Base-by-base conservation (phyloP, 768 basidiomycete genomes). In the Nidularia sp. region DNA sequence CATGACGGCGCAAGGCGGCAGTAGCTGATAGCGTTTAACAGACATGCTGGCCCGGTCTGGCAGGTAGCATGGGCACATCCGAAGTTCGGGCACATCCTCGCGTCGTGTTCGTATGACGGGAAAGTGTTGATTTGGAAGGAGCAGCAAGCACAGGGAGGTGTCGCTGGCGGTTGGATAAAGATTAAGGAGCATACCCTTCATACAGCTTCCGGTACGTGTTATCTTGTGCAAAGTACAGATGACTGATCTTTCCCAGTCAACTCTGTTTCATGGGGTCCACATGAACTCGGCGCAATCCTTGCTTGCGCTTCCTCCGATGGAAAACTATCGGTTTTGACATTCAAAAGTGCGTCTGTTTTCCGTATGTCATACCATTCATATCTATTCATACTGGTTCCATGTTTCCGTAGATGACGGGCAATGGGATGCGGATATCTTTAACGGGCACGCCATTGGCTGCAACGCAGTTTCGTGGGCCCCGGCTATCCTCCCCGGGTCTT, bases 61-160 rank as follows among this genome's bases (percentile, higher is more conserved):
- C 93, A 96, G 62, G 87, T 99, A 48, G 84, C 94, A 22, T 99
- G 97, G 97, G 96, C 91, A 2, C 96, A 99, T 61, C 97, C 97
- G 25, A 97, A 93, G 67, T 99, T 90, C 62, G 97, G 97, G 1
- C 85, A 89, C 55, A 96, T 99, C 62, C 84, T 99, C 49, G 96
- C 96, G 31, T 95, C 92, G n/a, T 96, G 93, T 64, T 97, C 95
- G 4, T 98, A 98, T 67, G 97, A 99, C 60, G 95, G 97, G 45
- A 92, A 96, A 62, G 97, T 97, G 15, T 81, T 98, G 70, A 93
- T 99, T 58, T 99, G 97, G 97, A 97, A 95, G 63, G 95, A 98
- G 67, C 88, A 91, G 64, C 75, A 71, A 54, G 74, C 74, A 5
- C 78, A 80, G 59, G 81, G 80, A 12, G 70, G 77, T 44, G 66